Base-by-base conservation (phyloP, 441 rosid species). In the Omphalea diandra region DNA sequence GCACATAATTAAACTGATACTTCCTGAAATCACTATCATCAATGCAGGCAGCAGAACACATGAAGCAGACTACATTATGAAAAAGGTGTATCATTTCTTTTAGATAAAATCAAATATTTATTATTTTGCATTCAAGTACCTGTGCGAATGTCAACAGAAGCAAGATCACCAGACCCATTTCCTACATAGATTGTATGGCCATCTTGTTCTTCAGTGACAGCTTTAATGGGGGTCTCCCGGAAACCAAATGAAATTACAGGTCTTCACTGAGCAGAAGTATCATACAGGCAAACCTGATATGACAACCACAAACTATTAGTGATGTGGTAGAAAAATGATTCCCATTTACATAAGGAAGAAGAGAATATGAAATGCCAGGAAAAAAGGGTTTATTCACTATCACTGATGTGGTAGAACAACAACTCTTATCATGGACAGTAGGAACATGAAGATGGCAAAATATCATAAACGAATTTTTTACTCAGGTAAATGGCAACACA, bases 121-220 rank as follows among this genome's bases (percentile, higher is more conserved):
- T 33, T 12, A 63, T 4, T 24, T 60, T 0, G 5, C 49, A 27
- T 35, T 69, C 46, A 54, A 4, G 59, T 75, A 91, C 98, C 97
- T 76, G 90, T 91, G 50, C 97, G 91, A 57, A 89, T 84, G 83
- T 91, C 98, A 59, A 86, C 74, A 24, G 97, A 86, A 78, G 97
- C 91, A 63, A 94, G 93, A 50, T 94, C 98, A 59, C 97, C 98
- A 59, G 94, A 85, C 38, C 95, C 96, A 85, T 85, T 94, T 63
- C 97, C 98, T 1, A 86, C 75, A 79, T 86, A 91, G 49, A 94
- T 75, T 35, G 91, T 92, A 77, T 89, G 75, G 69, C 97, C 95
- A 27, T 94, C 97, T 55, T 76, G 83, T 78, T 90, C 98, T 78
- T 83, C 91, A 36, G 86, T 58, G 5, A 91, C 74, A 46, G 96